A percentile compares a stretch with the other conserved stretches of the same genome.
Conservation (phyloP, 2,329 filamentous ascomycete species). For the Diaporthe longicolla region DNA sequence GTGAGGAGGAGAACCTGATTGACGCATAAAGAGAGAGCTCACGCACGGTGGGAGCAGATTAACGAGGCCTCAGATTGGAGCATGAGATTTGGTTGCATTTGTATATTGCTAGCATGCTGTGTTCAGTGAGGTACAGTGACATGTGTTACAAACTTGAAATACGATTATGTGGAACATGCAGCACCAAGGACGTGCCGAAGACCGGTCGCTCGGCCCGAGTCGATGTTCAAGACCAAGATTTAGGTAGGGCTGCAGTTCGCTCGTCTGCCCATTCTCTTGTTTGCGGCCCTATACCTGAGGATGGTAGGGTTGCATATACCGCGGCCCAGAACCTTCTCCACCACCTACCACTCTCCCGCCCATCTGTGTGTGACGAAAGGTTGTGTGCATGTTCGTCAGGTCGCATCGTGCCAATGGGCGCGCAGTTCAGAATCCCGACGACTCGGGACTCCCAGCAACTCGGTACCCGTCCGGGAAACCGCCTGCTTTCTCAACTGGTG, state of each 20-base stretch:
- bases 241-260: not conserved
- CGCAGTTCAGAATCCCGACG: not conserved
- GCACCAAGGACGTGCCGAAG: not conserved
- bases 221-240: not conserved
- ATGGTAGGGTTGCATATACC: conserved; percentile 6
- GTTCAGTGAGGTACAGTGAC: conserved; percentile 35
- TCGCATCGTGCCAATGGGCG: conserved; percentile 22
- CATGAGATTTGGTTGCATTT: conserved; percentile 39
- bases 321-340: not conserved
- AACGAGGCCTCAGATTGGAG: conserved; percentile 35
- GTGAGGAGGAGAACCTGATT: conserved; percentile 54
- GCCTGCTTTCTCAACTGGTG: not conserved
- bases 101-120: conserved; percentile 42
- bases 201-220: not conserved
- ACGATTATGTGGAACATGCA: conserved; percentile 23
- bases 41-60: not conserved
- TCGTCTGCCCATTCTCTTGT: not conserved
- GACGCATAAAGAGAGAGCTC: conserved; percentile 49
- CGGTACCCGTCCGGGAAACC: not conserved
- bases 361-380: not conserved
- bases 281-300: not conserved
- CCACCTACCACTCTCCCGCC: not conserved
- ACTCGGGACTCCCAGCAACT: not conserved
- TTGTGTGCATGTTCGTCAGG: conserved; percentile 5
- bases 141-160: conserved; percentile 37